Base-by-base conservation (phyloP, 2,329 filamentous ascomycete genomes). In the Arthroderma sp. region DNA sequence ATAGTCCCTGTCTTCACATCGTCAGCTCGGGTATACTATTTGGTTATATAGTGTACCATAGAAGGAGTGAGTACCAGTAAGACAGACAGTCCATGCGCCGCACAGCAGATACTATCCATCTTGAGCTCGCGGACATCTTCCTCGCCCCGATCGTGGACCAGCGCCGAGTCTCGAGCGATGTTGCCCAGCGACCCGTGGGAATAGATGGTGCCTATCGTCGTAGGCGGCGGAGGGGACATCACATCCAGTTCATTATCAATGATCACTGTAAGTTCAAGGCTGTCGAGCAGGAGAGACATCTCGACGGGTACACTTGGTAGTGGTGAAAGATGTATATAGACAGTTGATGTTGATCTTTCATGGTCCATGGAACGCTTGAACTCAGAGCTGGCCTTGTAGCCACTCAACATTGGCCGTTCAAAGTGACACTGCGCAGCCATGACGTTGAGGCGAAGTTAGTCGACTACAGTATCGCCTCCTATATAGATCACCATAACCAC, bases 171-270 rank as follows among this genome's bases (percentile, higher is more conserved):
- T 25, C 74, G 60, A 0, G 72, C 74, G 2, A 77, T 66, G 13
- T 73, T 71, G 28, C 70, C 69, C 61, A 80, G 66, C 21, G 71
- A 70, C 11, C 77, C 75, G 0, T 67, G 62, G 25, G 77, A 66
- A 23, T 73, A 66, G 47, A 79, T 70, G 1, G 71, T 73, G 6
- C 73, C 68, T 13, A 51, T 5, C 7, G 25, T 11, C 15, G 47
- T 33, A 19, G 74, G 72, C 0, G 74, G 68, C 17, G 73, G 70
- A 1, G 74, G 72, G 1, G 78, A 80, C 58, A 81, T 73, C 2
- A 76, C 73, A 61, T 81, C 78, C 43, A 80, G 68, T 59, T 81
- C 79, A 68, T 81, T 78, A 65, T 80, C 76, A 58, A 81, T 73
- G 58, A 81, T 74, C 33, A 79, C 72, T 4, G 71, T 66, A 23